These are phyloP conservation scores for Hypocrella siamensis DNA, from an alignment of 2,329 filamentous ascomycete genomes.

Conservation along the genomic window DNA sequence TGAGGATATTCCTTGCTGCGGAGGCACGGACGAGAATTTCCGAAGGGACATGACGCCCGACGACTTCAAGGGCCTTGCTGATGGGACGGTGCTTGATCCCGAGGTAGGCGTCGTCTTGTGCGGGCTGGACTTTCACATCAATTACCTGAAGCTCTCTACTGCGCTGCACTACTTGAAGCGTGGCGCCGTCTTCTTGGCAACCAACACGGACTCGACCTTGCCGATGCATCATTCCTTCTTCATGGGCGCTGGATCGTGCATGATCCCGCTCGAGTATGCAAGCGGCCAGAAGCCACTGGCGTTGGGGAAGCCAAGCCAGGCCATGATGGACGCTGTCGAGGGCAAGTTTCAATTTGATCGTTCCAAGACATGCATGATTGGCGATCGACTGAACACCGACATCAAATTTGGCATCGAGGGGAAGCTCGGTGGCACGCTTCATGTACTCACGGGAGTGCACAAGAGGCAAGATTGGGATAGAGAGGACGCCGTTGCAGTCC, in stretches of 20 bases:
- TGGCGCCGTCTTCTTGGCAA: conserved; percentile 79
- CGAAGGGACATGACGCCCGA: conserved; percentile 64
- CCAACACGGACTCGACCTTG: conserved; percentile 82
- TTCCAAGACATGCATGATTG: conserved; percentile 81
- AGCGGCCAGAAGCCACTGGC: conserved; percentile 53
- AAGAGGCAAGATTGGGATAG: conserved; percentile 73
- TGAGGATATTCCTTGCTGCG: conserved; percentile 66
- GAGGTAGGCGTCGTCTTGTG: conserved; percentile 81
- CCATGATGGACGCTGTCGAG: conserved; percentile 98
- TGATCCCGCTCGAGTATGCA: conserved; percentile 63
- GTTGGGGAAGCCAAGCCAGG: conserved; percentile 88
- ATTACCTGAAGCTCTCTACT: conserved; percentile 79
- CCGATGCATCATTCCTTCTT: conserved; percentile 73
- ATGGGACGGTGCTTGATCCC: conserved; percentile 62
- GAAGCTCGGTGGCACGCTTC: conserved; percentile 76
- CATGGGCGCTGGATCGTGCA: conserved; percentile 76
- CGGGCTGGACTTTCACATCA: conserved; percentile 86
- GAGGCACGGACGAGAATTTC: conserved; percentile 68
- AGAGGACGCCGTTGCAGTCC: conserved; percentile 51
- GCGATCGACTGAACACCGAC: conserved; percentile 86
- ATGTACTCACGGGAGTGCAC: conserved; percentile 78
- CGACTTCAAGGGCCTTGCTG: conserved; percentile 67
- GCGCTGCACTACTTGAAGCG: conserved; percentile 74
- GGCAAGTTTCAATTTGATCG: conserved; percentile 87
- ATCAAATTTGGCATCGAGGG: conserved; percentile 92